Evolutionary conservation across 2,329 filamentous ascomycete species (phyloP), one percentile per base, ranked within the genome.

Genomic region (Fusarium secorum): DNA sequence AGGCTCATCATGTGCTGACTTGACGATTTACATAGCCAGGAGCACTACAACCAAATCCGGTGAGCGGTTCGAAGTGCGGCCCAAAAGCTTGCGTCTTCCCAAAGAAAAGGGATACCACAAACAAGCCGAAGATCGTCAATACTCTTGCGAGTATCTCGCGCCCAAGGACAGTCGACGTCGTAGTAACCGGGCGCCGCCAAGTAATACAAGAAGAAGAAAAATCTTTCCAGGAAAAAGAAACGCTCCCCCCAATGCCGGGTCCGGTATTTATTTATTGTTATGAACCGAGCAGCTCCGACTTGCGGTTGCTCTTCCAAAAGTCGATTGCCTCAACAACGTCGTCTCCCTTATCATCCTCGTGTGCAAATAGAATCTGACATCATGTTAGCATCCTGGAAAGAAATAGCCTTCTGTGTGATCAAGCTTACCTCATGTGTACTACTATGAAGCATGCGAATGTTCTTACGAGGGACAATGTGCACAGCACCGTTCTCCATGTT

Each of bases 371-470:
- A 75, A 99, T 98, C 96, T 99, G 42, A 26, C 11, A 28, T n/a
- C 24, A 33, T 38, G 59, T 77, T 63, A 76, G 59, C n/a, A 30
- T 44, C 9, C 33, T 22, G 38, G 13, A 10, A 13, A n/a, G n/a
- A 32, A 28, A 33, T 7, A n/a, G 17, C 10, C 7, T 32, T 30
- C n/a, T 33, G 9, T 5, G 33, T 24, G 33, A 26, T 28, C 2
- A 55, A 38, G 53, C 71, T 83, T 84, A 97, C 96, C 91, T 99
- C 96, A 85, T 97, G 90, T 64, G 95, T 97, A 77, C 94, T 97
- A 80, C 94, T 95, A 83, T 99, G 96, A 74, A 99, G 86, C 94
- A 98, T 98, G 77, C 96, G 90, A 77, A 98, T 97, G 78, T 97
- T 98, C 87, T 94, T 97, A 78, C 95, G 94, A 63, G 95, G 97